Conservation (phyloP, 2,329 filamentous ascomycete genomes). For the Hypocrella siamensis region DNA sequence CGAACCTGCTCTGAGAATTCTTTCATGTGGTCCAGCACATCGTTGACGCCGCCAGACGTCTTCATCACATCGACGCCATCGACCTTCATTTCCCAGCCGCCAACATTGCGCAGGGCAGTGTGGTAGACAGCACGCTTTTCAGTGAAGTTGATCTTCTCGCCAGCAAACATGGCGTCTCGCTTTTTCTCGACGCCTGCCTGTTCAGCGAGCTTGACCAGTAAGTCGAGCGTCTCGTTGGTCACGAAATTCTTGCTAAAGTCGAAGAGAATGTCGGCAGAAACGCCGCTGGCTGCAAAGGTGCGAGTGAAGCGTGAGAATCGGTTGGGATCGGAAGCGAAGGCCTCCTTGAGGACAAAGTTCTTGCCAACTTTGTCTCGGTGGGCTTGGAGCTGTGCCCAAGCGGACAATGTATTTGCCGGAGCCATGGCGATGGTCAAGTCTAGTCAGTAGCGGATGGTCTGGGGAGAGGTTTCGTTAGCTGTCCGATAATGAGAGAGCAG, state of each 20-base stretch:
- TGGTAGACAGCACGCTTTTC: constrained; percentile 95
- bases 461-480: no score
- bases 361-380: constrained; percentile 79
- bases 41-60: constrained; percentile 73
- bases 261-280: constrained; percentile 83
- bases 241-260: constrained; percentile 99
- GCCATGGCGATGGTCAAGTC: constrained; percentile 36
- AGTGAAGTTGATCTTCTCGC: constrained; percentile 99
- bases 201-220: constrained; percentile 79
- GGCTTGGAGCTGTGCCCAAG: constrained; percentile 82
- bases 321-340: constrained; percentile 74
- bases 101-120: constrained; percentile 79
- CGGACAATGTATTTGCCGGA: constrained; percentile 70
- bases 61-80: constrained; percentile 88
- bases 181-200: constrained; percentile 86
- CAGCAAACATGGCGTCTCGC: constrained; percentile 92
- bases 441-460: neutral
- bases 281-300: constrained; percentile 66
- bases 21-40: constrained; percentile 92
- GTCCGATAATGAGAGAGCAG: neutral
- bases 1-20: constrained; percentile 92
- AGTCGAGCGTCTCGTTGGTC: constrained; percentile 76
- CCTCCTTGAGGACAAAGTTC: constrained; percentile 82
- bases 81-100: constrained; percentile 68
- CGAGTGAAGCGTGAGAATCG: constrained; percentile 85